Evolutionary conservation across 768 basidiomycete species (phyloP), one percentile per base, ranked within the genome.

Genomic region (Amylocystis lapponica): DNA sequence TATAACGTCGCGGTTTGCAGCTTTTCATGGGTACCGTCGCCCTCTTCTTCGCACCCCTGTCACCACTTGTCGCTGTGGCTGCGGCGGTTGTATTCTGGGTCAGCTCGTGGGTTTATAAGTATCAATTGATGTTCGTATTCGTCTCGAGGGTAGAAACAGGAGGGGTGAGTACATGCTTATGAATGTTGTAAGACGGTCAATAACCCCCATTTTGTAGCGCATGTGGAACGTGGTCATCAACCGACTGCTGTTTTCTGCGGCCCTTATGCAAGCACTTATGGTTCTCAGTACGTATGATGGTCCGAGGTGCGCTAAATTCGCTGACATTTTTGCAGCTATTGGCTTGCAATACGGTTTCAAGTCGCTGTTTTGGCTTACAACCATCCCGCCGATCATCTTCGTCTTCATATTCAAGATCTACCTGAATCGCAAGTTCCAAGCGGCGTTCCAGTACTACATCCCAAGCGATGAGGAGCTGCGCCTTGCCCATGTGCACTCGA

Each of bases 161-260:
- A 45, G 96, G 96, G 25, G 88, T 91, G 62, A 51, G 86, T 76
- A 4, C 39, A 21, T 31, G 2, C 39, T 43, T 20, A 12, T 41
- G 22, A 23, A 38, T n/a, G 10, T 17, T 8, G 7, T 23, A 9
- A 19, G 23, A 6, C n/a, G 39, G 2, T 31, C 14, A 46, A 13
- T 35, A 9, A 32, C 4, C 37, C 34, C 13, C 36, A 48, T 16
- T 23, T 40, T 21, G 5, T 53, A 92, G 89, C 85, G 90, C 16
- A 68, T 95, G 52, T 96, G 92, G 92, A 96, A 96, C 57, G 80
- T 90, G n/a, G 75, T 89, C 35, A 72, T 90, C 64, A 99, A 99
- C 62, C 81, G 96, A 41, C 67, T 98, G 19, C 65, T 98, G 12
- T 69, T 79, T 45, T 83, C 78, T 26, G 74, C 86, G 5, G 59